Percentiles rank a stretch among this genome's conserved stretches.
Conservation (phyloP, 306 rosid genomes). For the Inga oerstediana region DNA sequence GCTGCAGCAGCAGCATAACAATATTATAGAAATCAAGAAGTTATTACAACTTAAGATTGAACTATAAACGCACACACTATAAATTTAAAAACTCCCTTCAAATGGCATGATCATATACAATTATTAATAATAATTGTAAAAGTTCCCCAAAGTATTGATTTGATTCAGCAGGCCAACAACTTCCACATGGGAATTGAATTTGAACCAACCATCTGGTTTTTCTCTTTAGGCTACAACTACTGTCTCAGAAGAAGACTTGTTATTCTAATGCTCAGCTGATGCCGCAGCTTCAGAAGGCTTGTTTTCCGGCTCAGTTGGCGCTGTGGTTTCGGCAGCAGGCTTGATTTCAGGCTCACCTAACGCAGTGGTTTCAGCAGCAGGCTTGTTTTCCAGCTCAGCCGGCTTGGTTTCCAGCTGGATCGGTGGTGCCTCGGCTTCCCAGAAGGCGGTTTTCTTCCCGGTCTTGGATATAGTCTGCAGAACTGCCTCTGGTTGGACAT, state of each 20-base stretch:
- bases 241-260: constrained; percentile 53
- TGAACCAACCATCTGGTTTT: background rate
- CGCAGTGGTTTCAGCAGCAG: constrained; percentile 53
- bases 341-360: constrained; percentile 37
- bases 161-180: constrained; percentile 19
- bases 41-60: constrained; percentile 34
- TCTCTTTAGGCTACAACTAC: constrained; percentile 52
- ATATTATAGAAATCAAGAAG: constrained; percentile 1
- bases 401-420: constrained; percentile 43
- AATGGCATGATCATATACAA: background rate
- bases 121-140: constrained; percentile 11
- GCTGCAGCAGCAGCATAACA: constrained; percentile 5
- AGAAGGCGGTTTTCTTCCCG: constrained; percentile 87
- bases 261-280: constrained; percentile 26
- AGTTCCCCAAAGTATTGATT: constrained; percentile 14
- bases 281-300: constrained; percentile 52
- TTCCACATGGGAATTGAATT: constrained; percentile 22
- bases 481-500: constrained; percentile 68
- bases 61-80: constrained; percentile 22
- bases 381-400: constrained; percentile 45
- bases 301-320: constrained; percentile 17
- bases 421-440: constrained; percentile 61
- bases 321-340: constrained; percentile 60
- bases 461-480: constrained; percentile 87
- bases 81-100: background rate